Evolutionary conservation across 176 grass and related monocot genomes (phyloP).

Genomic region (Secale cereale): DNA sequence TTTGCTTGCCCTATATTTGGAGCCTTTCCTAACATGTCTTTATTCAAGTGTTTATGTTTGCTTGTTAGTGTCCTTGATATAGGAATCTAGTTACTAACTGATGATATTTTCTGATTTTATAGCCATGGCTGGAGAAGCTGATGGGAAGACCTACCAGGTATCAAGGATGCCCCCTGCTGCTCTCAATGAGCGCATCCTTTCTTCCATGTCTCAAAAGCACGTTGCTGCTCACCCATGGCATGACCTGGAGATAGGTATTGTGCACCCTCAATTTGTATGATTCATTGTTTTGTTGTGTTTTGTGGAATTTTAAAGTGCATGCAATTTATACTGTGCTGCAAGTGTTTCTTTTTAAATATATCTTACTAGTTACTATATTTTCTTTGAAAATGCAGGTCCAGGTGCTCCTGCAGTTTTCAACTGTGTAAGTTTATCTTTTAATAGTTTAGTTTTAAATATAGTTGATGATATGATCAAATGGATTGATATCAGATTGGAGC

Average conservation of each 20-base stretch:
- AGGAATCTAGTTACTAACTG: neutral
- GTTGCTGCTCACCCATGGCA: slow-evolving; percentile 98
- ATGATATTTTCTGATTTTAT: slow-evolving; percentile 14
- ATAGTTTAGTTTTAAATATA: slow-evolving; percentile 8
- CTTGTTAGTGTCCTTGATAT: slow-evolving; percentile 3
- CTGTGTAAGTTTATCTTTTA: slow-evolving; percentile 69
- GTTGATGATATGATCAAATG: neutral
- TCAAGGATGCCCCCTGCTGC: slow-evolving; percentile 40
- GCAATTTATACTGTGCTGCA: neutral
- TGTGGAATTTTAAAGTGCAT: neutral
- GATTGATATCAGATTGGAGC: neutral
- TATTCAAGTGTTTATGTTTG: neutral
- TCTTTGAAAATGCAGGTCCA: slow-evolving; percentile 62
- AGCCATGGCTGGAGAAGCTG: slow-evolving; percentile 74
- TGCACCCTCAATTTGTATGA: neutral
- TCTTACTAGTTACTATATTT: slow-evolving; percentile 2
- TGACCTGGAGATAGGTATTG: slow-evolving; percentile 88
- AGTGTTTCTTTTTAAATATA: slow-evolving; percentile 5
- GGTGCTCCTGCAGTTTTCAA: slow-evolving; percentile 90
- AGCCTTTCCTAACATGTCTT: neutral
- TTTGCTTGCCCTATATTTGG: neutral
- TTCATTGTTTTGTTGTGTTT: neutral
- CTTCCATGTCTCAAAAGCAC: slow-evolving; percentile 76
- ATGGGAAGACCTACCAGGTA: slow-evolving; percentile 17
- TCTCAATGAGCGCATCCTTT: slow-evolving; percentile 87